These are phyloP conservation scores for Hydnum rufescens DNA, from an alignment of 768 basidiomycete species.

Conservation along the genomic window DNA sequence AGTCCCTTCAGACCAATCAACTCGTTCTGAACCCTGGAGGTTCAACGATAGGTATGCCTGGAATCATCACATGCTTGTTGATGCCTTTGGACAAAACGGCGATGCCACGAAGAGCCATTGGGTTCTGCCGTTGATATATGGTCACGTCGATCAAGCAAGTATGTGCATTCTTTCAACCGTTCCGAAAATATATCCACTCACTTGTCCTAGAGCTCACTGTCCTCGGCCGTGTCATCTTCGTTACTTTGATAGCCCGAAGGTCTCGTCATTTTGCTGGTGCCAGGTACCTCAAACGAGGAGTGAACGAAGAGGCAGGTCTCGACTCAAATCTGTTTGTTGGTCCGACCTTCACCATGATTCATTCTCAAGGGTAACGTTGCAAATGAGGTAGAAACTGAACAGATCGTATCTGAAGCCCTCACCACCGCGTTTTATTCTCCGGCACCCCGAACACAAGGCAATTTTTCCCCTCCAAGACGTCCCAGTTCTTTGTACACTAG, in stretches of 20 bases:
- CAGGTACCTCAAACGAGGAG: conserved; percentile 81
- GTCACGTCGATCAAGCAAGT: conserved; percentile 98
- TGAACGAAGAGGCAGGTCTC: conserved; percentile 81
- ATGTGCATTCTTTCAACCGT: conserved; percentile 17
- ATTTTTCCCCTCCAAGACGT: neutral
- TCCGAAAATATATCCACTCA: neutral
- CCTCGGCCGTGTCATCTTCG: conserved; percentile 72
- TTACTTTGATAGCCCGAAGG: conserved; percentile 85
- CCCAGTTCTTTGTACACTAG: conserved; percentile 78
- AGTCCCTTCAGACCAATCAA: conserved; percentile 16
- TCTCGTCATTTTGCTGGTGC: conserved; percentile 94
- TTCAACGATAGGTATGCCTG: conserved; percentile 85
- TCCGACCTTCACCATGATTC: too few relatives aligned
- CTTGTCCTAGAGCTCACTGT: conserved; percentile 68
- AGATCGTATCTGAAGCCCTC: conserved; percentile 79
- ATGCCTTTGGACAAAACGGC: conserved; percentile 29
- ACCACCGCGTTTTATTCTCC: conserved; percentile 82
- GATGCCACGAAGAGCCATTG: conserved; percentile 39
- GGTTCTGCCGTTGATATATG: conserved; percentile 83
- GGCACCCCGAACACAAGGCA: conserved; percentile 17
- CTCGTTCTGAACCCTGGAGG: too few relatives aligned
- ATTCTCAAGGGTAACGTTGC: conserved; percentile 77
- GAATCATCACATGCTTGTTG: conserved; percentile 76
- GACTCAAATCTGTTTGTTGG: too few relatives aligned
- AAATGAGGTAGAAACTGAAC: conserved; percentile 97